These are phyloP conservation scores for Starmerella stigmatis DNA, from an alignment of 805 yeast genomes.

Conservation along the genomic window DNA sequence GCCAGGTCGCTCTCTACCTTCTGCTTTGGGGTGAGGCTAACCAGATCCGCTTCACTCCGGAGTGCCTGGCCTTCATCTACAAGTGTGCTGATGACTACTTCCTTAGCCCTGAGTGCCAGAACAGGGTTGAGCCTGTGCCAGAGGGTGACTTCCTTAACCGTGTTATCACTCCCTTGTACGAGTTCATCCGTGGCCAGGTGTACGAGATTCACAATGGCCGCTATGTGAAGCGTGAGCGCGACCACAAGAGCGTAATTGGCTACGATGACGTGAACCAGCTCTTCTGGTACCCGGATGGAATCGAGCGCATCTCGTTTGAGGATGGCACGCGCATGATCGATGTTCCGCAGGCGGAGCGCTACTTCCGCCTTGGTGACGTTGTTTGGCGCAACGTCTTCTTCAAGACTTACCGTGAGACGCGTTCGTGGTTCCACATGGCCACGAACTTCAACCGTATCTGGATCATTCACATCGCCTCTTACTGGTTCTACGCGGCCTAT, in stretches of 20 bases:
- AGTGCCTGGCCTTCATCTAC: slow-evolving; percentile 84
- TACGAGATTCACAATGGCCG: slow-evolving; percentile 46
- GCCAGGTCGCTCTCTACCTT: slow-evolving; percentile 53
- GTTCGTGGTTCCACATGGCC: slow-evolving; percentile 94
- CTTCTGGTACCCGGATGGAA: slow-evolving; percentile 99
- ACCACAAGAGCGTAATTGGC: slow-evolving; percentile 54
- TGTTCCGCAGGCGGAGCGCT: slow-evolving; percentile 82
- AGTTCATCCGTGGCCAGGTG: slow-evolving; percentile 57
- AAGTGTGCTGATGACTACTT: slow-evolving; percentile 90
- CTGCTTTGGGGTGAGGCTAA: slow-evolving; percentile 72
- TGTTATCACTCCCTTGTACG: slow-evolving; percentile 80
- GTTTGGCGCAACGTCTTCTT: slow-evolving; percentile 86
- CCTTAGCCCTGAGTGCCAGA: slow-evolving; percentile 81
- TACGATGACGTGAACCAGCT: slow-evolving; percentile 98
- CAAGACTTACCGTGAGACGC: slow-evolving; percentile 88
- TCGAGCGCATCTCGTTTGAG: slow-evolving; percentile 77
- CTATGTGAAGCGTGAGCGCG: slow-evolving; percentile 54
- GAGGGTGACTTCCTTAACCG: slow-evolving; percentile 79
- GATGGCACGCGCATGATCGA: slow-evolving; percentile 91
- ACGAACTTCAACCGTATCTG: slow-evolving; percentile 97
- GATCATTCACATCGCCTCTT: slow-evolving; percentile 81
- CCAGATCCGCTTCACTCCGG: slow-evolving; percentile 83
- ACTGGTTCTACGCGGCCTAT: slow-evolving; percentile 92
- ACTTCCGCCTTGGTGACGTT: slow-evolving; percentile 78
- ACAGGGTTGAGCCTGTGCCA: slow-evolving; percentile 38